phyloP scores from a whole-genome alignment of 1,284 basidiomycete genomes.

The Pyrrhoderma lamaoense region DNA sequence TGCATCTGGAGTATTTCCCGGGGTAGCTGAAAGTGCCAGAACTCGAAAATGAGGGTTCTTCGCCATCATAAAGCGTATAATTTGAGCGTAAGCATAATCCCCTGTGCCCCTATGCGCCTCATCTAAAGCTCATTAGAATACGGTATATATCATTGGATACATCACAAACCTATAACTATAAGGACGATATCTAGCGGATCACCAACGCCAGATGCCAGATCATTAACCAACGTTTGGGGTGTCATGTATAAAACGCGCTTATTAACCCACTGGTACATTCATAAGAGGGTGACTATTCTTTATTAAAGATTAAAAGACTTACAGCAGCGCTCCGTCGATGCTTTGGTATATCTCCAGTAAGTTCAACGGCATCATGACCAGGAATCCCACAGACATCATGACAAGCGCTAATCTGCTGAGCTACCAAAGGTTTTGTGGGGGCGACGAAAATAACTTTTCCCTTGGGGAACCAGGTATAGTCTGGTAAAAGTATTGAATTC shows the following conservation, averaged over 20 bases:
- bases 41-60: conserved; percentile 93
- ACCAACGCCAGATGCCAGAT: conserved; percentile 67
- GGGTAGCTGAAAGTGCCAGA: conserved; percentile 92
- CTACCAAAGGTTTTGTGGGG: conserved; percentile 91
- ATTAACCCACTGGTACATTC: conserved; percentile 56
- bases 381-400: conserved; percentile 94
- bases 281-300: neutral
- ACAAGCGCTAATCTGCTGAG: conserved; percentile 92
- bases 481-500: conserved; percentile 32
- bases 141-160: conserved; percentile 3
- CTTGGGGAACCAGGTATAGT: conserved; percentile 89
- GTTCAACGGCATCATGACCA: conserved; percentile 75
- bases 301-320: conserved; percentile 25
- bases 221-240: conserved; percentile 92
- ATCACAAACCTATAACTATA: conserved; percentile 63
- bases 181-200: conserved; percentile 78
- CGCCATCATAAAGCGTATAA: conserved; percentile 86
- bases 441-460: conserved; percentile 95
- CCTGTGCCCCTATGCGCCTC: conserved; percentile 96
- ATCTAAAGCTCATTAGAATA: conserved; percentile 42
- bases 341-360: conserved; percentile 71
- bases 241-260: conserved; percentile 98
- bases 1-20: conserved; percentile 78
- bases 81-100: conserved; percentile 87
- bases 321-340: conserved; percentile 54